phyloP scores from a whole-genome alignment of 2,329 filamentous ascomycete genomes.

The Aspergillus ruber region DNA sequence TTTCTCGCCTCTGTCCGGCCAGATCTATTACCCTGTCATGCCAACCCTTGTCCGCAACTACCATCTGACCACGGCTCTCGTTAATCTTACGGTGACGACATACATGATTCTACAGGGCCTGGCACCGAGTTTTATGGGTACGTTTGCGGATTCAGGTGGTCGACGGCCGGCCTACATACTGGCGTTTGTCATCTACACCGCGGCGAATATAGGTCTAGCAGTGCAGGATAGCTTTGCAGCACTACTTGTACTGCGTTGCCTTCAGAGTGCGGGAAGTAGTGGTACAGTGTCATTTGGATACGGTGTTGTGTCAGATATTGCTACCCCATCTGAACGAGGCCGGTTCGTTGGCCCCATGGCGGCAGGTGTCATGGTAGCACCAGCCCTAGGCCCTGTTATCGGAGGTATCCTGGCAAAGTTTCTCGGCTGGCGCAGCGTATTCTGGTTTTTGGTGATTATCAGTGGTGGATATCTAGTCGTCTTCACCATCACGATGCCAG shows the following conservation, averaged over 20 bases:
- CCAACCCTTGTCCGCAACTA: slow-evolving; percentile 16
- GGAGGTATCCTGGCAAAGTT: slow-evolving; percentile 20
- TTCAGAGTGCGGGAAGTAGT: slow-evolving; percentile 25
- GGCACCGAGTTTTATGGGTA: slow-evolving; percentile 24
- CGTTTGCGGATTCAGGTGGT: slow-evolving; percentile 25
- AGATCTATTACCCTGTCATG: slow-evolving; percentile 26
- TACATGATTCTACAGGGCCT: slow-evolving; percentile 25
- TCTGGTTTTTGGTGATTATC: slow-evolving; percentile 26
- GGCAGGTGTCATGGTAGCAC: slow-evolving; percentile 19
- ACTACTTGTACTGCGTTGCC: slow-evolving; percentile 23
- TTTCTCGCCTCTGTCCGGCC: slow-evolving; percentile 36
- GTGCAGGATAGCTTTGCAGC: slow-evolving; percentile 23
- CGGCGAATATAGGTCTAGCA: slow-evolving; percentile 27
- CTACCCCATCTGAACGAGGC: slow-evolving; percentile 24
- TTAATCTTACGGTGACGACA: slow-evolving; percentile 26
- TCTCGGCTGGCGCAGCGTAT: slow-evolving; percentile 23
- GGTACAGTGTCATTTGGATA: slow-evolving; percentile 23
- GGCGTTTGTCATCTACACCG: slow-evolving; percentile 22
- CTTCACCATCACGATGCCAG: slow-evolving; percentile 15
- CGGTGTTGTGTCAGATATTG: slow-evolving; percentile 27
- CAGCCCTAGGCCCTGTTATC: slow-evolving; percentile 24
- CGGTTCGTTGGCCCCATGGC: slow-evolving; percentile 23
- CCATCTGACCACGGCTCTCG: slow-evolving; percentile 12
- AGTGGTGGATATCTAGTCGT: slow-evolving; percentile 14
- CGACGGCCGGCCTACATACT: slow-evolving; percentile 25